Evolutionary conservation across 2,329 filamentous ascomycete species (phyloP), one percentile per base, ranked within the genome.

Genomic region (Hymenoscyphus linearis): DNA sequence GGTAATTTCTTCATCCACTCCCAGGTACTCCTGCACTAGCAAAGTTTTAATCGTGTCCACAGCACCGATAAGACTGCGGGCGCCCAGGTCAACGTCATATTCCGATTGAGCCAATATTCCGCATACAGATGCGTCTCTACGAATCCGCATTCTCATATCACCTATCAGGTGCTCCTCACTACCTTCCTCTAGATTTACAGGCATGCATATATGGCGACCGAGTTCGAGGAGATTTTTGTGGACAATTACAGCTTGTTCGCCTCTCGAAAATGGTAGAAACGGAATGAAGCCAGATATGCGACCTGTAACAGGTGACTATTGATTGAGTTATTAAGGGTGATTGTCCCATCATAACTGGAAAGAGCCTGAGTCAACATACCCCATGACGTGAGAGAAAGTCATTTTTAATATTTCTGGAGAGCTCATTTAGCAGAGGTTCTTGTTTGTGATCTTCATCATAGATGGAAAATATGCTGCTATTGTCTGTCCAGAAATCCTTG

Each of bases 181-280:
- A 35, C 70, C 68, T 0, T 65, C 58, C 3, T 66, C 64, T 18
- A 73, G 36, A 22, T 74, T 67, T 14, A 78, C 66, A 0, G 72
- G 73, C 0, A 52, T 27, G 1, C 66, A 64, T 13, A 73, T 59
- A 14, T 67, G 13, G 35, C 68, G 60, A 22, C 68, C 70, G 1
- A 79, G 66, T 16, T 76, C 69, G 12, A 76, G 71, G 4, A 81
- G 60, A 57, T 69, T 75, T 64, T 76, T 78, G 65, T 81, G 77
- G 0, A 73, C 75, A 1, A 80, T 69, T 0, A 79, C 74, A 1
- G 74, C 74, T 61, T 75, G 72, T 64, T 80, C 78, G 1, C 59
- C 62, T 1, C 62, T 60, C 1, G 72, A 73, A 65, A 80, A 79
- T 1, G 74, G 76, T 18, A 79, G 66, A 67, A 79, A 79, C 0